A percentile compares a stretch with the other conserved stretches of the same genome.
Evolutionary conservation across 73 alveolate genomes (phyloP).

Genomic region (Durusdinium trenchii): DNA sequence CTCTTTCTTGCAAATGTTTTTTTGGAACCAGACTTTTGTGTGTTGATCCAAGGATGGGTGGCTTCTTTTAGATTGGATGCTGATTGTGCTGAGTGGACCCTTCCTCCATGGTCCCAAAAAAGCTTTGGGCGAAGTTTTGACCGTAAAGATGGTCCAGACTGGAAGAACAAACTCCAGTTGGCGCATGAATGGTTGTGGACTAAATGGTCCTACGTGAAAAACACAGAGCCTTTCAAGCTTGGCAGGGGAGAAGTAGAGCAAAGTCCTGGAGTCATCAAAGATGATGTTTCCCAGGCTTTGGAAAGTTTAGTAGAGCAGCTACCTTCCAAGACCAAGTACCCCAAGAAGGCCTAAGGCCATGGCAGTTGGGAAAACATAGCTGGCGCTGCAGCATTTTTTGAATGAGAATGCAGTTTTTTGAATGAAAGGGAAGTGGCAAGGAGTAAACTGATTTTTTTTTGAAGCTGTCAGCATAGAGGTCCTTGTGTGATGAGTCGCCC

Average conservation of each 20-base stretch:
- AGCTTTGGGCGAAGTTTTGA: neutral
- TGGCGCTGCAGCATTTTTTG: neutral
- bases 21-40: neutral
- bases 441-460: neutral
- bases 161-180: neutral
- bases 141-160: neutral
- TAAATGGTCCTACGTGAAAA: neutral
- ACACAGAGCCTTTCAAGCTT: neutral
- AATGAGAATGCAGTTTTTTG: too few species aligned
- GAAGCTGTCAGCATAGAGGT: neutral
- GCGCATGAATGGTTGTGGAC: neutral
- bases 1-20: neutral
- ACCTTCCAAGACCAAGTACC: neutral
- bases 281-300: neutral
- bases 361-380: neutral
- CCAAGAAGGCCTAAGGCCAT: too few species aligned
- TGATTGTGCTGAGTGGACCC: neutral
- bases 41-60: neutral
- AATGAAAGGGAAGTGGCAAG: neutral
- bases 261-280: neutral
- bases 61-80: neutral
- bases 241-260: neutral
- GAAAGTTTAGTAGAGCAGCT: neutral
- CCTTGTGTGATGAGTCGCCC: neutral
- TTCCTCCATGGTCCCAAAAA: neutral